Evolutionary conservation across 441 rosid species (phyloP).

Genomic region (Raphanus hybrid): DNA sequence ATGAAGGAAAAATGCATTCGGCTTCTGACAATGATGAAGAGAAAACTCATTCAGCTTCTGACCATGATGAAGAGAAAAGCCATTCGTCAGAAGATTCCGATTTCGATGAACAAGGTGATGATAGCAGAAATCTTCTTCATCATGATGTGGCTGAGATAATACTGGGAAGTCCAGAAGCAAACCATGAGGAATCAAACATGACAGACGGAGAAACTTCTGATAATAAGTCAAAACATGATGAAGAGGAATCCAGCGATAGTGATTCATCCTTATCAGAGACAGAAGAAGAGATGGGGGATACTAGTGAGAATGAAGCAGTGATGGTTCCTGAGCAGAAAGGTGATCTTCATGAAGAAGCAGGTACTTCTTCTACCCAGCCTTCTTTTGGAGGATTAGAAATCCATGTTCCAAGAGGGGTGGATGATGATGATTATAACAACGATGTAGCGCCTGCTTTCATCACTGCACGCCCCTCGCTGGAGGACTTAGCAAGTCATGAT

Average conservation of each 20-base stretch:
- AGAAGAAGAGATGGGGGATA: background rate
- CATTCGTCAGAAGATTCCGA: background rate
- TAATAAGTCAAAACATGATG: background rate
- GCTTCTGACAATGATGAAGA: background rate
- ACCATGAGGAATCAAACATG: background rate
- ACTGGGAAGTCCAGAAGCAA: background rate
- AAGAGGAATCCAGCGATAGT: background rate
- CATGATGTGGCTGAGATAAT: conserved; percentile 1
- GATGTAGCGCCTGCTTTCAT: conserved; percentile 3
- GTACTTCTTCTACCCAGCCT: background rate
- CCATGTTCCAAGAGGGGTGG: background rate
- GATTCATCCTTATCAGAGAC: background rate
- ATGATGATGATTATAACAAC: background rate
- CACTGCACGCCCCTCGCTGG: background rate
- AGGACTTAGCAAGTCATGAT: background rate
- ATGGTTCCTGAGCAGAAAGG: background rate
- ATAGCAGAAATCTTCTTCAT: background rate
- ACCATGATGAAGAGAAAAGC: background rate
- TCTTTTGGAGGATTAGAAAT: background rate
- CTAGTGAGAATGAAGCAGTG: background rate
- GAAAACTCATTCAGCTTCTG: background rate
- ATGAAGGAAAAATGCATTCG: background rate
- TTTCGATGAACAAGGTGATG: background rate
- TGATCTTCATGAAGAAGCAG: background rate
- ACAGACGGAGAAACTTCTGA: background rate